Conservation (phyloP, 140 eudicot species). For the Ambrosia hybrid region DNA sequence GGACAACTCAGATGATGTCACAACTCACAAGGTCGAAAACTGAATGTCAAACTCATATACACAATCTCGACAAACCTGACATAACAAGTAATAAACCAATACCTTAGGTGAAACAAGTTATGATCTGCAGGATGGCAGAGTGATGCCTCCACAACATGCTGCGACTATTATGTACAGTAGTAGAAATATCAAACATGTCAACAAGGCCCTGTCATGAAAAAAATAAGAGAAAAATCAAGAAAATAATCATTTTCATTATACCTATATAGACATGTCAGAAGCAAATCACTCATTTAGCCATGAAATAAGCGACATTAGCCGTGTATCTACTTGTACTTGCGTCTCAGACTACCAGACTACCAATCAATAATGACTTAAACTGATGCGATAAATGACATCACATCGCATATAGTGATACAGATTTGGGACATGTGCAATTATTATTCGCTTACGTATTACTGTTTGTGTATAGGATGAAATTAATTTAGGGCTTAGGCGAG, state of each 20-base stretch:
- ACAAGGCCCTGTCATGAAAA: constrained; percentile 62
- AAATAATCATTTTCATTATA: background rate
- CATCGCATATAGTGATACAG: background rate
- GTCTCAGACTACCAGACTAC: background rate
- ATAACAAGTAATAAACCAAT: constrained; percentile 26
- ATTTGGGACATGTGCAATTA: too few species aligned
- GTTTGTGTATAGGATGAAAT: background rate
- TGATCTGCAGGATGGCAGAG: constrained; percentile 87
- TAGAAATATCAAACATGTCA: constrained; percentile 81
- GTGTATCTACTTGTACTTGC: background rate
- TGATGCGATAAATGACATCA: background rate
- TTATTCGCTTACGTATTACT: background rate
- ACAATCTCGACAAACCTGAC: constrained; percentile 21
- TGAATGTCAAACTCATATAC: constrained; percentile 25
- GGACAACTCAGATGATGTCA: constrained; percentile 19
- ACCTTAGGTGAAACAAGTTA: constrained; percentile 27
- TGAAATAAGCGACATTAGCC: background rate
- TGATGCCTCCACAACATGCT: constrained; percentile 86
- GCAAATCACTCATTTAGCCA: background rate
- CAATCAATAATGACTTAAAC: background rate
- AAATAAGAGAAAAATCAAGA: background rate
- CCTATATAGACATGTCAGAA: too few species aligned
- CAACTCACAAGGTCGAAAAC: constrained; percentile 19
- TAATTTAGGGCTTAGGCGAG: background rate
- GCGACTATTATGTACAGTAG: constrained; percentile 84